Conservation (phyloP, 2,329 filamentous ascomycete species). For the Aaosphaeria arxii region DNA sequence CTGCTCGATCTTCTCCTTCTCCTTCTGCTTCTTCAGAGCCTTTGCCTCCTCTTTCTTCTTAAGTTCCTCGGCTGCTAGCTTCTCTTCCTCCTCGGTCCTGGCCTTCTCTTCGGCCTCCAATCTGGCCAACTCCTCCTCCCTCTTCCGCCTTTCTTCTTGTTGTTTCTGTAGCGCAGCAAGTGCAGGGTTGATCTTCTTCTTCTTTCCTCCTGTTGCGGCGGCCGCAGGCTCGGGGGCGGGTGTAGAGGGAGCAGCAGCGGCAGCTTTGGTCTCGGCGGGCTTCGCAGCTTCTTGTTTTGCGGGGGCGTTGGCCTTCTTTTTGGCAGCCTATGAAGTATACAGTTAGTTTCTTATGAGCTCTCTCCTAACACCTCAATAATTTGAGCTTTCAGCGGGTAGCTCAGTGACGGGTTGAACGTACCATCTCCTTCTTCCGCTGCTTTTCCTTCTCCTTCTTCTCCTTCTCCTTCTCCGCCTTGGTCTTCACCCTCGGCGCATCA, state of each 20-base stretch:
- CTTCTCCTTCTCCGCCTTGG: slow-evolving; percentile 98
- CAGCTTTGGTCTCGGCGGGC: slow-evolving; percentile 37
- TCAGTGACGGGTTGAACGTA: slow-evolving; percentile 39
- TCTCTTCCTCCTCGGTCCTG: slow-evolving; percentile 64
- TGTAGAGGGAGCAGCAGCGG: slow-evolving; percentile 30
- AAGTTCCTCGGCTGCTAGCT: slow-evolving; percentile 62
- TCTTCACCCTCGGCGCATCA: slow-evolving; percentile 62
- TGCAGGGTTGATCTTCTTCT: slow-evolving; percentile 82
- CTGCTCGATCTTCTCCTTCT: slow-evolving; percentile 83
- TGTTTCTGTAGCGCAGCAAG: slow-evolving; percentile 74
- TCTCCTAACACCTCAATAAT: not conserved
- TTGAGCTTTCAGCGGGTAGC: not conserved
- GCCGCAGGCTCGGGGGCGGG: slow-evolving; percentile 30
- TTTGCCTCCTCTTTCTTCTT: slow-evolving; percentile 70
- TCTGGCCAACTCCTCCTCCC: slow-evolving; percentile 62
- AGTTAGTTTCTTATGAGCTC: not conserved
- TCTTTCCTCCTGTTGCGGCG: slow-evolving; percentile 60
- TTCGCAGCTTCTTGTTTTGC: slow-evolving; percentile 44
- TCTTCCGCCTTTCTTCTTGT: slow-evolving; percentile 70
- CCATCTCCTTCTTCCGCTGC: slow-evolving; percentile 97
- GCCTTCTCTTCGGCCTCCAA: slow-evolving; percentile 62
- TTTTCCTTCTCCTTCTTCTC: slow-evolving; percentile 98
- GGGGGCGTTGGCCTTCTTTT: slow-evolving; percentile 57
- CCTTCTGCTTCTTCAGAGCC: slow-evolving; percentile 77
- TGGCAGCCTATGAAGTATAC: slow-evolving; percentile 44